phyloP scores from a whole-genome alignment of 2,329 filamentous ascomycete species.

The Hypoxylon sp. region DNA sequence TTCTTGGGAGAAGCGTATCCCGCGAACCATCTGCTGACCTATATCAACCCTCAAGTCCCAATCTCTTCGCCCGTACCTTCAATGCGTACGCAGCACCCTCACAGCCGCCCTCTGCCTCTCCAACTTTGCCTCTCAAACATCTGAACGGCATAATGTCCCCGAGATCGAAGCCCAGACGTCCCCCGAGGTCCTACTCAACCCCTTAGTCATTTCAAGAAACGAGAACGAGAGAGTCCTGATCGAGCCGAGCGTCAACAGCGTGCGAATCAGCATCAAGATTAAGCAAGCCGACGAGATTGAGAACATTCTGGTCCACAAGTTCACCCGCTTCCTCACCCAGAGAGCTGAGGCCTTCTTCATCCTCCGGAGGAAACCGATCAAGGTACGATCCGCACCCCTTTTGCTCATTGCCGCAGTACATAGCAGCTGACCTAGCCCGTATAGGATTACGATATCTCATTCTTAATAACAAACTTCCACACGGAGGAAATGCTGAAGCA shows the following conservation, averaged over 20 bases:
- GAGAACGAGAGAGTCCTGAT: slow-evolving; percentile 97
- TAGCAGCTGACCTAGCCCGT: slow-evolving; percentile 7
- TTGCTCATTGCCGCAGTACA: background rate
- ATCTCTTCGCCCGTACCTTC: slow-evolving; percentile 94
- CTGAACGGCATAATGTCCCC: slow-evolving; percentile 96
- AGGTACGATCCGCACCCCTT: slow-evolving; percentile 61
- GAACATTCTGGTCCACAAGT: slow-evolving; percentile 97
- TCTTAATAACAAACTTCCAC: slow-evolving; percentile 98
- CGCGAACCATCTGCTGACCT: slow-evolving; percentile 36
- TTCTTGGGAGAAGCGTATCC: too few relatives aligned
- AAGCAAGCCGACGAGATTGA: slow-evolving; percentile 99
- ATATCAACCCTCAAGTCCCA: slow-evolving; percentile 73
- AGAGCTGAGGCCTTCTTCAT: slow-evolving; percentile 98
- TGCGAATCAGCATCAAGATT: slow-evolving; percentile 97
- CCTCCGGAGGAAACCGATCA: slow-evolving; percentile 90
- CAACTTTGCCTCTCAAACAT: slow-evolving; percentile 97
- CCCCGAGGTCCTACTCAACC: slow-evolving; percentile 92
- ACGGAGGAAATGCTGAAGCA: slow-evolving; percentile 99
- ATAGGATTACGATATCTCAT: slow-evolving; percentile 95
- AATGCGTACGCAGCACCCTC: slow-evolving; percentile 92
- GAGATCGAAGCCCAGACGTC: slow-evolving; percentile 94
- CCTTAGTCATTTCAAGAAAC: slow-evolving; percentile 89
- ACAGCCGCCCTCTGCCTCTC: slow-evolving; percentile 92
- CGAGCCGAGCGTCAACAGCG: slow-evolving; percentile 95
- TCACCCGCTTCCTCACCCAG: slow-evolving; percentile 95